phyloP scores from a whole-genome alignment of 805 yeast species.

The Nakazawaea holstii region DNA sequence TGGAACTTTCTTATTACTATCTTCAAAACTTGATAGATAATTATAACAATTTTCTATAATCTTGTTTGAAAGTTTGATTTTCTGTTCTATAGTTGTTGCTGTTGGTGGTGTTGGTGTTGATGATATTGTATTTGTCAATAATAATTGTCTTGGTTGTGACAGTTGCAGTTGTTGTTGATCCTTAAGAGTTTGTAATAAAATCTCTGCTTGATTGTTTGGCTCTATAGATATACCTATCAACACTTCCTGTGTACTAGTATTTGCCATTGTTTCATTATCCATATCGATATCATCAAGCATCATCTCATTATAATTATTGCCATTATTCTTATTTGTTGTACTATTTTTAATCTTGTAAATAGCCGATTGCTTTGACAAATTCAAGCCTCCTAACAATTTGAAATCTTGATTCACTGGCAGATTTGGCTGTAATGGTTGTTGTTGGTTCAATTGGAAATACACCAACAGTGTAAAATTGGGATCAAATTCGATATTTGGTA shows the following conservation, averaged over 20 bases:
- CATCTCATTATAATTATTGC: slow-evolving; percentile 16
- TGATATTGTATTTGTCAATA: slow-evolving; percentile 9
- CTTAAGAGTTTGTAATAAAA: slow-evolving; percentile 33
- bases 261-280: slow-evolving; percentile 31
- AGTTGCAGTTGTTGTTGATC: slow-evolving; percentile 22
- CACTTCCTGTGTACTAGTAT: slow-evolving; percentile 18
- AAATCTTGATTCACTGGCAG: slow-evolving; percentile 37
- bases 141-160: slow-evolving; percentile 31
- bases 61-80: slow-evolving; percentile 70
- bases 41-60: slow-evolving; percentile 92
- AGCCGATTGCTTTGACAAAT: slow-evolving; percentile 76
- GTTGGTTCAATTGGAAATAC: slow-evolving; percentile 74
- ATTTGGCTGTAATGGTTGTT: slow-evolving; percentile 23
- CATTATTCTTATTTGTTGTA: not conserved
- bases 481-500: slow-evolving; percentile 78
- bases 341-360: slow-evolving; percentile 68
- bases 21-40: slow-evolving; percentile 83
- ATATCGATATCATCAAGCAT: slow-evolving; percentile 54
- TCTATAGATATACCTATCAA: slow-evolving; percentile 89
- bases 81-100: slow-evolving; percentile 18
- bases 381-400: slow-evolving; percentile 60
- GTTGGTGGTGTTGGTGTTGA: slow-evolving; percentile 8
- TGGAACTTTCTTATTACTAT: slow-evolving; percentile 72
- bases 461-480: slow-evolving; percentile 75
- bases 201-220: slow-evolving; percentile 61